Conservation (phyloP, 2,329 filamentous ascomycete species). For the Orbilia brochopaga region DNA sequence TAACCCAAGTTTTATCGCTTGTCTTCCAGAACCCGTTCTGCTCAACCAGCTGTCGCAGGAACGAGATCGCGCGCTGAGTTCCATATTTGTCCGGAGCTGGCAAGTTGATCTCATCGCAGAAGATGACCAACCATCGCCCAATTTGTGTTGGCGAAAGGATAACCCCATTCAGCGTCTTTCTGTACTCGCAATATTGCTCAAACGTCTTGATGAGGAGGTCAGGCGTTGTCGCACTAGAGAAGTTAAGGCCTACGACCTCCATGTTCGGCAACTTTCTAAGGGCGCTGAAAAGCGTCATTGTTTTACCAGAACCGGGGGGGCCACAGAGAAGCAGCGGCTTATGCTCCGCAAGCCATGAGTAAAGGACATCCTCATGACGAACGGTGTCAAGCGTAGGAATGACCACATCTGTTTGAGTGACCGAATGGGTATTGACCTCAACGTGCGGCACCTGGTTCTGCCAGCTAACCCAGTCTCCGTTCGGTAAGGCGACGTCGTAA, state of each 20-base stretch:
- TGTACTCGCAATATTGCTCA: conserved; percentile 99
- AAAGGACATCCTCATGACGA: conserved; percentile 97
- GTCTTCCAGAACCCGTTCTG: conserved; percentile 99
- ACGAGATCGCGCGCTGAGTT: conserved; percentile 95
- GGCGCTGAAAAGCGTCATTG: conserved; percentile 98
- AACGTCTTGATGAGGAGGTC: conserved; percentile 99
- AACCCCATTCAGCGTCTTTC: conserved; percentile 95
- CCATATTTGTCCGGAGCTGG: conserved; percentile 97
- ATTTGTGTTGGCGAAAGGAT: conserved; percentile 96
- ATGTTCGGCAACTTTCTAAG: conserved; percentile 96
- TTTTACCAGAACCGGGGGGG: conserved; percentile 98
- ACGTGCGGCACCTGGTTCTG: conserved; percentile 91
- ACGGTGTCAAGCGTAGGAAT: conserved; percentile 98
- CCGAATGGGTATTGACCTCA: conserved; percentile 97
- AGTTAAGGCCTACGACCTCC: conserved; percentile 99
- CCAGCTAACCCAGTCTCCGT: conserved; percentile 89
- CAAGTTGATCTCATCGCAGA: conserved; percentile 99
- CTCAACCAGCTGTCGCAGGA: conserved; percentile 94
- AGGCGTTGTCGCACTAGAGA: conserved; percentile 96
- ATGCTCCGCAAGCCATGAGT: conserved; percentile 98
- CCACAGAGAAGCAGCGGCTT: conserved; percentile 96
- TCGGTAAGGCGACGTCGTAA: conserved; percentile 86
- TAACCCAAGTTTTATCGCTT: conserved; percentile 96
- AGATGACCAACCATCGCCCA: conserved; percentile 95
- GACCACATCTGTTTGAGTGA: conserved; percentile 96